Base-by-base conservation (phyloP, 257 asterid genomes). In the Agastache rugosa region DNA sequence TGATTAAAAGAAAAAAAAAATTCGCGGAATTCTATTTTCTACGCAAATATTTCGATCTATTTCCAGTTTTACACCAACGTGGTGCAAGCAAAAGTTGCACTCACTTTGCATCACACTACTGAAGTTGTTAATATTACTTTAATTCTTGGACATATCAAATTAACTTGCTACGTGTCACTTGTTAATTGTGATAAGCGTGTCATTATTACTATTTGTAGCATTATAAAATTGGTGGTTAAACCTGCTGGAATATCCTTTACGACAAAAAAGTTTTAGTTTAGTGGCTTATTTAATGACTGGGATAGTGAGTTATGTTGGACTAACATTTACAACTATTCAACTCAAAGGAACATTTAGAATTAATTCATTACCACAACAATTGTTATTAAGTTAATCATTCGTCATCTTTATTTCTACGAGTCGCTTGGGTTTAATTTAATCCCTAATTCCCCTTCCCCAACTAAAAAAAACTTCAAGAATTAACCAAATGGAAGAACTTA, bases 231-330 rank as follows among this genome's bases (percentile, higher is more conserved):
- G 42, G 73, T 63, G 68, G 73, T 71, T 70, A 62, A 73, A 61
- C 66, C 48, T 70, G 62, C 77, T 63, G 42, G 67, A 61, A 62
- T 62, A 61, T 47, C 59, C 42, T 58, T 25, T 62, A 39, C 29
- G 35, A 29, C 71, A 56, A 63, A 39, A 56, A 56, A 71, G 56
- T 29, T 80, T n/a, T 50, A 12, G 41, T 67, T 58, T 67, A 45
- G 15, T 67, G 71, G 31, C 27, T 50, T 34, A 59, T 53, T 58
- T 56, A 12, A 27, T 19, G 15, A 39, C 17, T 22, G 6, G 8
- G 27, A 27, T 39, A 8, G 11, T 58, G 20, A 25, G 27, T 15
- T 15, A 47, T 47, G 53, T 14, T 47, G 53, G n/a, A 47, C 53
- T 14, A 3, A 47, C 53, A 15, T 47, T 15, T 12, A 45, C 17